Base-by-base conservation (phyloP, 2,329 filamentous ascomycete species). In the Ophiostoma ulmi region DNA sequence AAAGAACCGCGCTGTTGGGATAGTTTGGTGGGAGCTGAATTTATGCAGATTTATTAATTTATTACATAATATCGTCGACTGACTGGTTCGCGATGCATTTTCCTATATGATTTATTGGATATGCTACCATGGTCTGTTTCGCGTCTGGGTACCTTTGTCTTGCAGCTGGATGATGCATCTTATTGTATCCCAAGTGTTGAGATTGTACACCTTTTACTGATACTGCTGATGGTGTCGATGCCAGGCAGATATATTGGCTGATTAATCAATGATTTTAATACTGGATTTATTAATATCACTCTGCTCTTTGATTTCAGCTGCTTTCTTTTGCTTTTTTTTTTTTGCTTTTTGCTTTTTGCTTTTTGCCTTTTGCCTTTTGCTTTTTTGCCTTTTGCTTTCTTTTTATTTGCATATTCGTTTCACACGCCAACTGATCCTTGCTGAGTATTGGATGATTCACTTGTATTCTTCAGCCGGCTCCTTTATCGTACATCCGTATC, bases 401-500 rank as follows among this genome's bases (percentile, higher is more conserved):
- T 31, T 31, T 31, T 31, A 31, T 31, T 31, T 31, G 31, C 31
- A 31, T 31, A 31, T 31, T 31, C 31, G n/a, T 48, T 20, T 1
- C 17, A 20, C 44, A 7, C 44, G 17, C 44, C 44, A 48, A 6
- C 3, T 20, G n/a, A 20, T 48, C 44, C 44, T 20, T 20, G 44
- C 44, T 48, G 1, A 31, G 3, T 31, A 31, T 26, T 26, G 31
- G 17, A 8, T 48, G 44, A 48, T 48, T 58, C n/a, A 58, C 52
- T 26, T 31, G 31, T 31, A 10, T 58, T 58, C 52, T 58, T 35
- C 58, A 35, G 58, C 58, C 63, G 36, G n/a, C 65, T 48, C 65
- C 65, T 67, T 67, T 44, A 44, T 67, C 38, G 14, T 48, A 67
- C 65, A 41, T 44, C n/a, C 65, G 64, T 44, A 41, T 26, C 31